phyloP scores from a whole-genome alignment of 495 filamentous ascomycete genomes.

The Chaetomium cochliodes region DNA sequence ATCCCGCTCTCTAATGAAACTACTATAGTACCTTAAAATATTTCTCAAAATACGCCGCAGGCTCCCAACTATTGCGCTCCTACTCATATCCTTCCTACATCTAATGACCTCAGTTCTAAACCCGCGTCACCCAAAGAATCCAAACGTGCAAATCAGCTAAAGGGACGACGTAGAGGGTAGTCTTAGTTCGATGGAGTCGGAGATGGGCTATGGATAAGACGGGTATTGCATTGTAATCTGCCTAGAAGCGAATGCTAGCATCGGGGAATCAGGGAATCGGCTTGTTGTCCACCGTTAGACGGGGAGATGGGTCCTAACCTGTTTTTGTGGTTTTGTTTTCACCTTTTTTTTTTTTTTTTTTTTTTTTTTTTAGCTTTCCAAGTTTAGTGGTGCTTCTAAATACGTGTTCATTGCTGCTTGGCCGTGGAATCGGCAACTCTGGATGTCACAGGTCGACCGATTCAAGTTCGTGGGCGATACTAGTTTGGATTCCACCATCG shows the following conservation, averaged over 20 bases:
- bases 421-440: background rate
- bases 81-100: no score
- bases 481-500: background rate
- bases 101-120: no score
- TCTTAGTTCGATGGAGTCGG: background rate
- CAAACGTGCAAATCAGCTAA: no score
- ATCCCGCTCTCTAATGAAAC: no score
- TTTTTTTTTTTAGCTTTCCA: background rate
- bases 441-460: background rate
- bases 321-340: background rate
- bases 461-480: background rate
- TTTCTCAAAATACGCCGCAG: no score
- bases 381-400: background rate
- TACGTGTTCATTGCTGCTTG: background rate
- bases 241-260: background rate
- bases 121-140: no score
- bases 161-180: no score
- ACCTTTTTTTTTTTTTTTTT: background rate
- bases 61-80: no score
- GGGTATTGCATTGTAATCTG: background rate
- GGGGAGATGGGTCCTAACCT: background rate
- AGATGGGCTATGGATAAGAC: background rate
- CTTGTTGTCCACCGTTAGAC: background rate
- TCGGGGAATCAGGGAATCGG: background rate
- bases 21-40: no score